These are phyloP conservation scores for Willaertia magna DNA, from an alignment of 208 protist genomes.

Conservation along the genomic window DNA sequence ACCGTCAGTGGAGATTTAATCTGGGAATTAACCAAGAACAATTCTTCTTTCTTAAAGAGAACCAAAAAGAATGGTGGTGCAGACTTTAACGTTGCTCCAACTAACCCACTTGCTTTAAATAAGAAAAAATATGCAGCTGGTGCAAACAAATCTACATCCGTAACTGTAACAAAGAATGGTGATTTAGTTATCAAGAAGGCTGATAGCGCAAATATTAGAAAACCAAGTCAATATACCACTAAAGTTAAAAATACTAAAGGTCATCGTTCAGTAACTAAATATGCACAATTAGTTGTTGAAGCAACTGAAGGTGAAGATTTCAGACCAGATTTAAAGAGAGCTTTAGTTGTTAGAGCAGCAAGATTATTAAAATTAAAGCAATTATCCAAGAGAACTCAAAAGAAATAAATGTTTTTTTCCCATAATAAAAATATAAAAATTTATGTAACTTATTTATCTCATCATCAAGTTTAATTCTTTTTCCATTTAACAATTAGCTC, in stretches of 20 bases:
- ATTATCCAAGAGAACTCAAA: not conserved
- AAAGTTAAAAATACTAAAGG: not conserved
- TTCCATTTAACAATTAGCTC: too few relatives aligned
- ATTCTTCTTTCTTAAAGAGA: not conserved
- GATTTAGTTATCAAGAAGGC: not conserved
- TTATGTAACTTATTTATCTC: too few relatives aligned
- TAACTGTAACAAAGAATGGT: not conserved
- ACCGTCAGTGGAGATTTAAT: too few relatives aligned
- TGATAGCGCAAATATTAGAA: not conserved
- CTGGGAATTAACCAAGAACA: not conserved
- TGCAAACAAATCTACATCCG: not conserved
- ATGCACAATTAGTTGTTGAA: not conserved
- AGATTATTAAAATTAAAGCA: not conserved
- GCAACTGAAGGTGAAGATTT: not conserved
- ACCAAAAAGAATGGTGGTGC: not conserved
- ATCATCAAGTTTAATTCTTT: too few relatives aligned
- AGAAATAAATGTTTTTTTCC: not conserved
- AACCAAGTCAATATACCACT: not conserved
- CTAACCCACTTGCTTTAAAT: not conserved
- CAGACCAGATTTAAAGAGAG: not conserved
- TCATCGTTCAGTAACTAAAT: not conserved
- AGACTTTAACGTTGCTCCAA: not conserved
- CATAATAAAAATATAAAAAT: not conserved
- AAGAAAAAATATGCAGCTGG: not conserved
- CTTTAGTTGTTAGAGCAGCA: not conserved